Evolutionary conservation across 768 basidiomycete species (phyloP).

Genomic region (Lanmaoa pseudosensibilis): DNA sequence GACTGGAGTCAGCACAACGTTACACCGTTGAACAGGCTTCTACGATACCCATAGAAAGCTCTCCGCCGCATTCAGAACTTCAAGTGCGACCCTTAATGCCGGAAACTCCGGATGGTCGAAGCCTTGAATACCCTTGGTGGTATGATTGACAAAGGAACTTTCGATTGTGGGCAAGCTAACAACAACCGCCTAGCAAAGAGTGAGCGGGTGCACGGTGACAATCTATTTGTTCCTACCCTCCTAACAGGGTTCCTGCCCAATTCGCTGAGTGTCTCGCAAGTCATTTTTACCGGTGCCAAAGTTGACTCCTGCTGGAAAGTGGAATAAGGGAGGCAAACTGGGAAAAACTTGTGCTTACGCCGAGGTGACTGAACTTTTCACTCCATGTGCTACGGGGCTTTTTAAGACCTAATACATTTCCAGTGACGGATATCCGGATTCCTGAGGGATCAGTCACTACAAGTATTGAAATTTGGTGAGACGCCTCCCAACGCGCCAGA

Average conservation of each 20-base stretch:
- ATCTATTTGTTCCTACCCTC: constrained; percentile 47
- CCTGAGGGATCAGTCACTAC: constrained; percentile 82
- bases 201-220: neutral
- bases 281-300: constrained; percentile 65
- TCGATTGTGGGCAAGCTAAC: constrained; percentile 93
- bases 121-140: constrained; percentile 74
- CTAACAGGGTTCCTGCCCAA: constrained; percentile 71
- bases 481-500: neutral
- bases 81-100: constrained; percentile 78
- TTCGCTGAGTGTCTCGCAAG: constrained; percentile 67
- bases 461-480: constrained; percentile 1
- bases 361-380: constrained; percentile 59
- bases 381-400: constrained; percentile 75
- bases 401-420: constrained; percentile 69
- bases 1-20: constrained; percentile 7
- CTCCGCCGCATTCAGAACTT: constrained; percentile 91
- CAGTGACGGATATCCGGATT: constrained; percentile 87
- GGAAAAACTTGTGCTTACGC: constrained; percentile 49
- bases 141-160: constrained; percentile 81
- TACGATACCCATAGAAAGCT: constrained; percentile 84
- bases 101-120: constrained; percentile 83
- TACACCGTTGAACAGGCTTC: neutral
- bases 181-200: constrained; percentile 61
- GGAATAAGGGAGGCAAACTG: neutral
- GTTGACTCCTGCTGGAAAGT: constrained; percentile 41